These are phyloP conservation scores for Russula dissimulans DNA, from an alignment of 768 basidiomycete species.

Conservation along the genomic window DNA sequence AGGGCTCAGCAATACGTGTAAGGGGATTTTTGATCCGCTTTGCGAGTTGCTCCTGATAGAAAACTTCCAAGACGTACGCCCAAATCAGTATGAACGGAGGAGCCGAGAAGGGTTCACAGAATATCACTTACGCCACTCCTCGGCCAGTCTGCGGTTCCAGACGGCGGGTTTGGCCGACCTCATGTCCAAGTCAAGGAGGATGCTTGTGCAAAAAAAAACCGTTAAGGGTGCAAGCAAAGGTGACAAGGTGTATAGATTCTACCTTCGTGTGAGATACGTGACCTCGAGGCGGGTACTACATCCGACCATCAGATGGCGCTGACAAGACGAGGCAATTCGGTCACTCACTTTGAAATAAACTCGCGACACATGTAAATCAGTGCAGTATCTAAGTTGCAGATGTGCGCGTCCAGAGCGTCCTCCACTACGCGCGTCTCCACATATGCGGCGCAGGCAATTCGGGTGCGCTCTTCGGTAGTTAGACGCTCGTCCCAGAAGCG, in stretches of 20 bases:
- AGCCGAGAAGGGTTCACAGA: background rate
- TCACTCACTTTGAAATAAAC: conserved; percentile 17
- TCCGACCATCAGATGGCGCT: background rate
- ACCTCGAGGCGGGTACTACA: conserved; percentile 18
- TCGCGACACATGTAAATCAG: conserved; percentile 28
- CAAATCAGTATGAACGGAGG: background rate
- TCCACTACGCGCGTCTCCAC: conserved; percentile 60
- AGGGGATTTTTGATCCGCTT: conserved; percentile 48
- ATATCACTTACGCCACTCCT: conserved; percentile 64
- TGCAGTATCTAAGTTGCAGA: conserved; percentile 60
- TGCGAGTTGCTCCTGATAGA: conserved; percentile 60
- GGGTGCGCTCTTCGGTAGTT: conserved; percentile 44
- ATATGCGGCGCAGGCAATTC: conserved; percentile 52
- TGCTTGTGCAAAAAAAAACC: conserved; percentile 21
- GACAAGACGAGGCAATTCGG: background rate
- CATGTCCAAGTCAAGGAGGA: conserved; percentile 44
- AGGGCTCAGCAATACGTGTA: conserved; percentile 34
- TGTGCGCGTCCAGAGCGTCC: conserved; percentile 56
- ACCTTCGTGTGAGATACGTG: conserved; percentile 19
- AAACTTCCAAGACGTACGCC: conserved; percentile 29
- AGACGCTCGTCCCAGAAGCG: conserved; percentile 38
- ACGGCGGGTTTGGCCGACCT: conserved; percentile 38
- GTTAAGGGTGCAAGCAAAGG: background rate
- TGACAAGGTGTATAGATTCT: background rate
- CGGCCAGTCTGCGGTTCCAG: conserved; percentile 62